These are phyloP conservation scores for Eutypa lata DNA, from an alignment of 2,329 filamentous ascomycete genomes.

Conservation along the genomic window DNA sequence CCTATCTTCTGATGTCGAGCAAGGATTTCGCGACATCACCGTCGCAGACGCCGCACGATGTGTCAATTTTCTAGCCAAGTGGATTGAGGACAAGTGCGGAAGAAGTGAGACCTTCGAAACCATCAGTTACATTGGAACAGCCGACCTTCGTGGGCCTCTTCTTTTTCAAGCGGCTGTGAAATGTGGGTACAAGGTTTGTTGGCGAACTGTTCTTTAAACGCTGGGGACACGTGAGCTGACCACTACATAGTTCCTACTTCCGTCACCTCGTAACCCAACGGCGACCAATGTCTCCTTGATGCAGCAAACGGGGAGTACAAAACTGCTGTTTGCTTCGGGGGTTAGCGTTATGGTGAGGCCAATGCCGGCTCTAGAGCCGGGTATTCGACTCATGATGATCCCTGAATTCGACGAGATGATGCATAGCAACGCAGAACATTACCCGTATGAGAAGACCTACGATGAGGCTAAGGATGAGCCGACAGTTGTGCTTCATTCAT, in stretches of 20 bases:
- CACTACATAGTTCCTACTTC: conserved; percentile 16
- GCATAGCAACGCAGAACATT: conserved; percentile 6
- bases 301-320: conserved; percentile 12
- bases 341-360: conserved; percentile 8
- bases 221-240: not conserved
- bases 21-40: conserved; percentile 19
- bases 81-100: conserved; percentile 21
- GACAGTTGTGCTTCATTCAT: conserved; percentile 21
- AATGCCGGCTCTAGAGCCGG: not conserved
- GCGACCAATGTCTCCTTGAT: conserved; percentile 16
- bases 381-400: not conserved
- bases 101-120: conserved; percentile 22
- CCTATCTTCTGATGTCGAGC: conserved; percentile 8
- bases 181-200: conserved; percentile 30
- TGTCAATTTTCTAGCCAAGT: conserved; percentile 25
- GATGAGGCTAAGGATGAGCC: conserved; percentile 16
- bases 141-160: conserved; percentile 31
- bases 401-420: conserved; percentile 18
- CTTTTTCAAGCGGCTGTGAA: conserved; percentile 34
- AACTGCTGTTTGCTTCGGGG: conserved; percentile 14
- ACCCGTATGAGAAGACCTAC: conserved; percentile 16
- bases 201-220: not conserved
- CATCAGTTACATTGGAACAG: conserved; percentile 21
- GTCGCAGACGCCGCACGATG: conserved; percentile 16
- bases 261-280: conserved; percentile 18